These are phyloP conservation scores for Ceratocystis papillata DNA, from an alignment of 2,329 filamentous ascomycete species.

Conservation along the genomic window DNA sequence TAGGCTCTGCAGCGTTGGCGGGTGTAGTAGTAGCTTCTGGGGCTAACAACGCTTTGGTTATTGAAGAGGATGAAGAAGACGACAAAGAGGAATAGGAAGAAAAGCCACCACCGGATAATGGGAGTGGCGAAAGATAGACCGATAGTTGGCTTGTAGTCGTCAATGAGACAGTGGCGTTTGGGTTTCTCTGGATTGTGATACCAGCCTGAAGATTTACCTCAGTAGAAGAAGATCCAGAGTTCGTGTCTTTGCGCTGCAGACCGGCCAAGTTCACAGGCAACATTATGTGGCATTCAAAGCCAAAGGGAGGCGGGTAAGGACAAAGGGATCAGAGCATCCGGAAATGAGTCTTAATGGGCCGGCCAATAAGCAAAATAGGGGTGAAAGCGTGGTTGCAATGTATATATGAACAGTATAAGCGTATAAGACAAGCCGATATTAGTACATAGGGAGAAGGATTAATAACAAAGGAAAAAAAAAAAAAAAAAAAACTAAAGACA, in stretches of 20 bases:
- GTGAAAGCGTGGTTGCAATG: no score
- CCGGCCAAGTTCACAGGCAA: neutral
- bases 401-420: no score
- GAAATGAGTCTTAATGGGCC: neutral
- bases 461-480: neutral
- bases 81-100: neutral
- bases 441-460: neutral
- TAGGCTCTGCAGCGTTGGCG: neutral
- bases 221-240: neutral
- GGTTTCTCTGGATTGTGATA: neutral
- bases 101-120: neutral
- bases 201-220: neutral
- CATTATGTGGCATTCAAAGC: conserved; percentile 10
- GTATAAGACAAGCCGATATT: no score
- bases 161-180: neutral
- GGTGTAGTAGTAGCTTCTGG: neutral
- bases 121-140: neutral
- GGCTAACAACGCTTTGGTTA: neutral
- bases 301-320: neutral
- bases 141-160: neutral
- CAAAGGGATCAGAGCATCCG: neutral
- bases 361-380: neutral
- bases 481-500: neutral
- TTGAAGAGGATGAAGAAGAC: neutral
- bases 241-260: neutral